A percentile compares a stretch with the other conserved stretches of the same genome.
Conservation (phyloP, 2,329 filamentous ascomycete species). For the Neobulgaria alba region DNA sequence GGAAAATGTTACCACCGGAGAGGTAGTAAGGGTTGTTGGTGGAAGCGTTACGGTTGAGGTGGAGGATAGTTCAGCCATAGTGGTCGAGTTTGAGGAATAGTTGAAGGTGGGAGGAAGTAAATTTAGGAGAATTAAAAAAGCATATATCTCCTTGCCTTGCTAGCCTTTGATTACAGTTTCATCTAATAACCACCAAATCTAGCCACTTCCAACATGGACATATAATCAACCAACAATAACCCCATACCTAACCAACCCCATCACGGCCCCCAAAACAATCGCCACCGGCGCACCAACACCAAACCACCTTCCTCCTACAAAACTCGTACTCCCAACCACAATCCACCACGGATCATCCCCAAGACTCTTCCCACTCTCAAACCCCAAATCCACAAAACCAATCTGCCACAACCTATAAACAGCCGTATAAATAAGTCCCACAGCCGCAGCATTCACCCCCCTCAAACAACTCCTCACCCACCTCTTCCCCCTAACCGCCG, state of each 20-base stretch:
- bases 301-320: conserved; percentile 40
- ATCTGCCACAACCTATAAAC: conserved; percentile 57
- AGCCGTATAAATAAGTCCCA: conserved; percentile 54
- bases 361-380: conserved; percentile 41
- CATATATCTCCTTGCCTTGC: no score
- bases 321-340: conserved; percentile 43
- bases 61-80: conserved; percentile 34
- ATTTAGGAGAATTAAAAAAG: no score
- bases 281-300: conserved; percentile 34
- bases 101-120: background rate
- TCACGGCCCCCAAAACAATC: conserved; percentile 36
- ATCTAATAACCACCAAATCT: no score
- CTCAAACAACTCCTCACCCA: conserved; percentile 42
- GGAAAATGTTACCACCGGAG: conserved; percentile 45
- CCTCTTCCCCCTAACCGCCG: conserved; percentile 34
- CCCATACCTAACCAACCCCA: conserved; percentile 40
- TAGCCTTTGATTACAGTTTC: no score
- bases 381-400: conserved; percentile 45
- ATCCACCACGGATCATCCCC: conserved; percentile 56
- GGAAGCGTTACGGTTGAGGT: conserved; percentile 34
- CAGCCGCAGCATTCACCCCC: conserved; percentile 51
- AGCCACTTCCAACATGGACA: no score
- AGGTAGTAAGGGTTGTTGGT: conserved; percentile 32
- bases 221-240: no score
- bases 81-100: conserved; percentile 14